These are phyloP conservation scores for Exsudoporus frostii DNA, from an alignment of 768 basidiomycete genomes.

Conservation along the genomic window DNA sequence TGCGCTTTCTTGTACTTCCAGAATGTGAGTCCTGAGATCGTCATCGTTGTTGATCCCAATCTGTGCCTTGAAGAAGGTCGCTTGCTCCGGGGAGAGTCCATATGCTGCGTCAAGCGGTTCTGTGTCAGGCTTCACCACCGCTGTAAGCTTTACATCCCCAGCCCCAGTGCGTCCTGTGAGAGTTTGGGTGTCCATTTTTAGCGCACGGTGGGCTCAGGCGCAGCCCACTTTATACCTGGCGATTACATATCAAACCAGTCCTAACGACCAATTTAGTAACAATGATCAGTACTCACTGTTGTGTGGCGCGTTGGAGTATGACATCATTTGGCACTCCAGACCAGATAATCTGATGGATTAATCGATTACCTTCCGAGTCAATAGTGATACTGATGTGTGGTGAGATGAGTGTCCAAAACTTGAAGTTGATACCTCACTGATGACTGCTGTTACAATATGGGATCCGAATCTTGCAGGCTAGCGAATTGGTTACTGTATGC, in stretches of 20 bases:
- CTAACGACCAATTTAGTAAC: not conserved
- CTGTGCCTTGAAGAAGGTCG: constrained; percentile 28
- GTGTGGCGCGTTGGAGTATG: constrained; percentile 6
- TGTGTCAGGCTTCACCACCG: not conserved
- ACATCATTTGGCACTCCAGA: no score
- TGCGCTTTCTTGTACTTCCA: constrained; percentile 29
- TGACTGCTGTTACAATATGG: no score
- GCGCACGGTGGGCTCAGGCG: no score
- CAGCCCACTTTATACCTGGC: not conserved
- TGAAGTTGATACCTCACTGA: no score
- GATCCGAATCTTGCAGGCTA: no score
- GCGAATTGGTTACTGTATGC: no score
- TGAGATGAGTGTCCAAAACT: no score
- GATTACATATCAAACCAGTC: not conserved
- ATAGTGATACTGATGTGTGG: no score
- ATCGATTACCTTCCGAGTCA: no score
- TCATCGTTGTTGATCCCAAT: constrained; percentile 29
- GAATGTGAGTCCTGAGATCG: constrained; percentile 28
- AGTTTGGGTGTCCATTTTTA: not conserved
- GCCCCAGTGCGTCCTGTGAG: not conserved
- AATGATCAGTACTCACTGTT: not conserved
- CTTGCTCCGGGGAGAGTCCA: constrained; percentile 12
- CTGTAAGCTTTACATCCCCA: constrained; percentile 12
- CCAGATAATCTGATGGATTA: no score
- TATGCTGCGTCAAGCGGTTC: not conserved